Evolutionary conservation across 371 early-diverging fungal genomes (phyloP), one percentile per base, ranked within the genome.

Genomic region (Mortierella sp.): DNA sequence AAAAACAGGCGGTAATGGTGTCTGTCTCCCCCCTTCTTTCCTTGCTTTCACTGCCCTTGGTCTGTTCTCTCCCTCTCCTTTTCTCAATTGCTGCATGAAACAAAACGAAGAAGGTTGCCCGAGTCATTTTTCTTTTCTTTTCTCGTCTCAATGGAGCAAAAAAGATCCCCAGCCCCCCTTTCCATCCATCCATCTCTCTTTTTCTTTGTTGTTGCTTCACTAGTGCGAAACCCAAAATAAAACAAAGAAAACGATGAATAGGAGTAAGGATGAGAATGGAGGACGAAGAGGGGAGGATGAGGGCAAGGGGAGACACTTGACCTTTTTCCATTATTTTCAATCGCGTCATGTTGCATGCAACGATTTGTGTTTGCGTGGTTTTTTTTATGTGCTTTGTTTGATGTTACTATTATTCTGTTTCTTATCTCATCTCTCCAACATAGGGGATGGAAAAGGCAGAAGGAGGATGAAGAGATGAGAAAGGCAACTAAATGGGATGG

Each of bases 161-260:
- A n/a, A 55, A 13, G 14, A 57, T 28, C 28, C 59, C 31, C 59
- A 59, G 19, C 31, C 31, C 59, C 59, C 40, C 57, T 57, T 57
- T 28, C 57, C 57, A 54, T n/a, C 9, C 19, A 21, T n/a, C 3
- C 1, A 5, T 54, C 1, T n/a, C 24, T 53, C 8, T 54, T 54
- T 16, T 24, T 9, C 5, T 5, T n/a, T 26, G 21, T 37, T 34
- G 37, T 37, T 21, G 28, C n/a, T 34, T 14, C 61, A 37, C 64
- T 64, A 64, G 64, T 37, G 64, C 64, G 40, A 64, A 64, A 64
- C 64, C 64, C 64, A 64, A 64, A 64, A 64, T 34, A 64, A 59
- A 34, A 37, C 24, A 37, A 21, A 10, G 67, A 34, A 21, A 37
- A 2, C 0, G 19, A 59, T 19, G 16, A 3, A 21, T 34, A 64